Evolutionary conservation across 2,329 filamentous ascomycete species (phyloP).

Genomic region (Beauveria sp.): DNA sequence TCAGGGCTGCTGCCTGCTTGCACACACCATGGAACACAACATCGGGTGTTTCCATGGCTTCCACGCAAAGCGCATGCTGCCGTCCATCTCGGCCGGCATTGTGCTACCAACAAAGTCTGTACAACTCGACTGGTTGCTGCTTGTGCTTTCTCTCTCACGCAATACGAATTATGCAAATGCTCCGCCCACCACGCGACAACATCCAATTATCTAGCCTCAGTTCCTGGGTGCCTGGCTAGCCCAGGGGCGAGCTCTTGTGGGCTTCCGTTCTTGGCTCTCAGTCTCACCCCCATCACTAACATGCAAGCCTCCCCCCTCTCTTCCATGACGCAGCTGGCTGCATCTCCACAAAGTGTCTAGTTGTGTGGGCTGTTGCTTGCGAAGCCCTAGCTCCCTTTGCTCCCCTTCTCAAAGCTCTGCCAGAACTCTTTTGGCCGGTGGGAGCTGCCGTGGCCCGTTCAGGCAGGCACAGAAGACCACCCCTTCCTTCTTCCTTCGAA

Average conservation of each 20-base stretch:
- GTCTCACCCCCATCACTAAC: not conserved
- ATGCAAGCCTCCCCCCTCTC: not conserved
- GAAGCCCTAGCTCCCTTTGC: not conserved
- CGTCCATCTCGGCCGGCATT: no score
- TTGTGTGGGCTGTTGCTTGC: not conserved
- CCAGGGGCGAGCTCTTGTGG: not conserved
- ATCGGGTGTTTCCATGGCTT: no score
- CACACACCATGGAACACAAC: no score
- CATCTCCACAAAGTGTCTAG: not conserved
- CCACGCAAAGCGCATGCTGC: no score
- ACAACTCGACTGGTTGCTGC: no score
- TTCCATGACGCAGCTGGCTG: not conserved
- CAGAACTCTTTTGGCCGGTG: not conserved
- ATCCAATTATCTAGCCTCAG: conserved; percentile 1
- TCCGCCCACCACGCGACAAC: conserved; percentile 6
- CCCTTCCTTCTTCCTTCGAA: not conserved
- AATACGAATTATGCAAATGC: not conserved
- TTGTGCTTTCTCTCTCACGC: not conserved
- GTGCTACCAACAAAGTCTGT: no score
- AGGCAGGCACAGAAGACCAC: not conserved
- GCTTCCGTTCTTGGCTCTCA: not conserved
- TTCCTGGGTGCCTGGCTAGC: conserved; percentile 3
- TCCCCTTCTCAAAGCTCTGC: not conserved
- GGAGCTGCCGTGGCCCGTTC: not conserved
- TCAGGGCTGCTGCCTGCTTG: not conserved